A percentile compares a stretch with the other conserved stretches of the same genome.
Conservation (phyloP, 164 flowering plant genomes). For the Brasenia schreberi region DNA sequence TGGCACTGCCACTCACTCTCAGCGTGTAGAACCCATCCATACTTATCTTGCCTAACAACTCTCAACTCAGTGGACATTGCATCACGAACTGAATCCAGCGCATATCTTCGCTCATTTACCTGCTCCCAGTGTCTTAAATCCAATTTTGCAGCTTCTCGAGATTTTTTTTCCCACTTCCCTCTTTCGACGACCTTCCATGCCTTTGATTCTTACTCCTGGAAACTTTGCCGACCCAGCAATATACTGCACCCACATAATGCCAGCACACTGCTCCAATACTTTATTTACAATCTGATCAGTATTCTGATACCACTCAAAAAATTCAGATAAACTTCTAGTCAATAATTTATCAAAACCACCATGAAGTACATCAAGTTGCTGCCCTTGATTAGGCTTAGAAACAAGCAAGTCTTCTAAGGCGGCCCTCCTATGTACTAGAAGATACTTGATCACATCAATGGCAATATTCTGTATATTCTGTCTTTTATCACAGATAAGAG, state of each 20-base stretch:
- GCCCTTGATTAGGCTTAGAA: conserved; percentile 81
- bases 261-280: conserved; percentile 86
- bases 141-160: conserved; percentile 48
- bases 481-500: conserved; percentile 70
- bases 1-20: conserved; percentile 97
- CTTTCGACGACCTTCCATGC: conserved; percentile 85
- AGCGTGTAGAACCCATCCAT: conserved; percentile 99
- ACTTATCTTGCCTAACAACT: conserved; percentile 92
- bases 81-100: conserved; percentile 85
- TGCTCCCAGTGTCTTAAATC: conserved; percentile 79
- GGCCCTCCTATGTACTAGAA: conserved; percentile 82
- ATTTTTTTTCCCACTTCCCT: conserved; percentile 73
- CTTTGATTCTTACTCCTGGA: conserved; percentile 89
- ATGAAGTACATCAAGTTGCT: conserved; percentile 68
- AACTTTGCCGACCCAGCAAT: conserved; percentile 86
- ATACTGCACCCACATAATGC: conserved; percentile 92
- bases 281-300: conserved; percentile 60
- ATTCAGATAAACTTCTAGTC: conserved; percentile 50
- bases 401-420: conserved; percentile 87
- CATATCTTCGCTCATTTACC: conserved; percentile 81
- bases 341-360: conserved; percentile 89
- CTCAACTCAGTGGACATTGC: conserved; percentile 90
- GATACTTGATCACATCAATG: conserved; percentile 64
- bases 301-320: conserved; percentile 71
- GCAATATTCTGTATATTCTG: conserved; percentile 52